phyloP scores from a whole-genome alignment of 495 filamentous ascomycete genomes.

The Tuber aestivum region DNA sequence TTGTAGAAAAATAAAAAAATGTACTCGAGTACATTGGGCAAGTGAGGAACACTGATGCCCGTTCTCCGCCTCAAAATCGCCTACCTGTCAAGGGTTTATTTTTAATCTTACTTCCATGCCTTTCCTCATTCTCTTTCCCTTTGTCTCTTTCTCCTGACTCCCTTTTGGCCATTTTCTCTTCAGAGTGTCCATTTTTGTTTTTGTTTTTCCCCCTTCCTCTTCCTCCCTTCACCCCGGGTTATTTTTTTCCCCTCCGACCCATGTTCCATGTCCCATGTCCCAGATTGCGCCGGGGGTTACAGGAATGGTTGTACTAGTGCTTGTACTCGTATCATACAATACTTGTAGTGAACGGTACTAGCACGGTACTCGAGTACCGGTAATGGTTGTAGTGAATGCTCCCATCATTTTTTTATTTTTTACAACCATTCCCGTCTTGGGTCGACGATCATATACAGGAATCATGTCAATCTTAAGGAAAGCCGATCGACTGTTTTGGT shows the following conservation, averaged over 20 bases:
- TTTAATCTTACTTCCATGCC: neutral
- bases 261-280: constrained; percentile 41
- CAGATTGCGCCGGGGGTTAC: constrained; percentile 29
- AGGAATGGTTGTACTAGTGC: constrained; percentile 1
- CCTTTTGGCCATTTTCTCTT: neutral
- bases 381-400: constrained; percentile 3
- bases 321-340: too few species aligned
- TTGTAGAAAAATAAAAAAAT: neutral
- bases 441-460: constrained; percentile 38
- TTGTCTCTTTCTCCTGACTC: neutral
- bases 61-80: constrained; percentile 21
- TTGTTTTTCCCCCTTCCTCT: neutral
- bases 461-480: constrained; percentile 22
- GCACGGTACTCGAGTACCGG: neutral
- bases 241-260: constrained; percentile 28
- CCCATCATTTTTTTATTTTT: constrained; percentile 22
- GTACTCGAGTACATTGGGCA: constrained; percentile 12
- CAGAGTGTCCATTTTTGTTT: neutral
- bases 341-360: too few species aligned
- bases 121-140: neutral
- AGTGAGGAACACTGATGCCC: constrained; percentile 31
- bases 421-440: constrained; percentile 20
- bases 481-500: constrained; percentile 28
- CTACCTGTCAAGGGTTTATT: neutral
- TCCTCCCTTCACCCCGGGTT: constrained; percentile 17